phyloP scores from a whole-genome alignment of 106 monocot genomes.

The Allium fistulosum region DNA sequence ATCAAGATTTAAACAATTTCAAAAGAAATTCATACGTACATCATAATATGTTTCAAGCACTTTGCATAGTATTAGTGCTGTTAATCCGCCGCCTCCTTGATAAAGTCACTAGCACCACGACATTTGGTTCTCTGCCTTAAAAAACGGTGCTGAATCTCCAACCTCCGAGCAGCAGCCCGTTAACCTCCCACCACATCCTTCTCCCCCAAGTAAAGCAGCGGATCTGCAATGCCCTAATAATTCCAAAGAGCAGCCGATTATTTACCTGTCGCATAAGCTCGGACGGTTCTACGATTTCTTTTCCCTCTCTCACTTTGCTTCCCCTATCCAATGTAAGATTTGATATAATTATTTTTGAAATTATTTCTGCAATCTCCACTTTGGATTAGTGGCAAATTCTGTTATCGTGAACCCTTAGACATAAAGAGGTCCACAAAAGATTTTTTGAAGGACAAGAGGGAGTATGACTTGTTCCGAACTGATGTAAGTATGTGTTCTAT shows the following conservation, averaged over 20 bases:
- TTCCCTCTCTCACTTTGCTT: constrained; percentile 72
- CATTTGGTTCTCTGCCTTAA: constrained; percentile 27
- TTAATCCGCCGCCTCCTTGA: constrained; percentile 85
- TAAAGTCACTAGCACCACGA: constrained; percentile 66
- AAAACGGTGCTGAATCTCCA: constrained; percentile 1
- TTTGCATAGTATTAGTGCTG: no score
- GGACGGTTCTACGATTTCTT: constrained; percentile 96
- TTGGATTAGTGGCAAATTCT: no score
- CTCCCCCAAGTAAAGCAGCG: constrained; percentile 3
- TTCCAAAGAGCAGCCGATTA: constrained; percentile 41
- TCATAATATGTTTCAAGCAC: no score
- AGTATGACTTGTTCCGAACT: no score
- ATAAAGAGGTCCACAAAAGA: no score
- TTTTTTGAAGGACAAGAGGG: no score
- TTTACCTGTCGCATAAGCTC: constrained; percentile 89
- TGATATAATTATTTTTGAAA: no score
- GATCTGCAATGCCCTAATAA: not conserved
- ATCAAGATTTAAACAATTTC: no score
- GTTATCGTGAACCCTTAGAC: no score
- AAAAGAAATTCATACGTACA: no score
- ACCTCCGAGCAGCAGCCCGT: not conserved
- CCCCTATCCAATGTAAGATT: constrained; percentile 71
- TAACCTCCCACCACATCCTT: not conserved
- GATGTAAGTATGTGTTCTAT: no score
- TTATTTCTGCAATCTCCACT: no score